These are phyloP conservation scores for Schwanniomyces sp. DNA, from an alignment of 805 yeast species.

Conservation along the genomic window DNA sequence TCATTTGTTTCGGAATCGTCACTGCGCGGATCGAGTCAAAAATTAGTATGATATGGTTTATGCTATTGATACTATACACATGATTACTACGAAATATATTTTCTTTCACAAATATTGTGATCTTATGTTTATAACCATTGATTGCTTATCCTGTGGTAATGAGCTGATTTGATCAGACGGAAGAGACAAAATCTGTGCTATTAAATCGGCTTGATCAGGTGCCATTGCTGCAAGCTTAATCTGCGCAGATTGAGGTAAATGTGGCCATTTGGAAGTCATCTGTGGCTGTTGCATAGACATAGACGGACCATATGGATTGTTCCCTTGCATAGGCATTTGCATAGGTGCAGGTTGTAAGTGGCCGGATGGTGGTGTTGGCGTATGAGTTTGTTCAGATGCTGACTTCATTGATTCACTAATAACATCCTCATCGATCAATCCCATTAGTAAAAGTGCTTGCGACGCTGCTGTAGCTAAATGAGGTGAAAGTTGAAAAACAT, in stretches of 20 bases:
- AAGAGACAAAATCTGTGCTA: conserved; percentile 53
- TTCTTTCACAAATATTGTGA: conserved; percentile 46
- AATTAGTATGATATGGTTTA: background rate
- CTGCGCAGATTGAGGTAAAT: conserved; percentile 48
- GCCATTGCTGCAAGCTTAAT: conserved; percentile 52
- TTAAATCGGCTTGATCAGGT: conserved; percentile 56
- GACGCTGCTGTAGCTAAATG: conserved; percentile 66
- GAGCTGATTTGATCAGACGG: conserved; percentile 49
- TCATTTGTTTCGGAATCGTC: background rate
- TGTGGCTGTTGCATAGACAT: conserved; percentile 9
- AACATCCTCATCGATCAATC: conserved; percentile 68
- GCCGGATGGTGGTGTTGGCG: conserved; percentile 13
- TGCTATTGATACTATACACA: background rate
- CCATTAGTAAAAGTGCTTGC: conserved; percentile 76
- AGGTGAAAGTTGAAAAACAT: conserved; percentile 53
- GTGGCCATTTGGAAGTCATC: conserved; percentile 43
- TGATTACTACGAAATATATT: background rate
- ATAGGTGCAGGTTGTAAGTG: conserved; percentile 8
- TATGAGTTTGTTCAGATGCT: conserved; percentile 10
- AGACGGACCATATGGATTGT: conserved; percentile 12
- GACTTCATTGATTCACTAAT: conserved; percentile 54
- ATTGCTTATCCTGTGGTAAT: conserved; percentile 51
- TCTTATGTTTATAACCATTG: conserved; percentile 56
- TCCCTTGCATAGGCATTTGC: conserved; percentile 6
- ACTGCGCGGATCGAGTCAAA: background rate